A percentile compares a stretch with the other conserved stretches of the same genome.
Conservation (phyloP, 106 monocot species). For the Apostasia shenzhenica region DNA sequence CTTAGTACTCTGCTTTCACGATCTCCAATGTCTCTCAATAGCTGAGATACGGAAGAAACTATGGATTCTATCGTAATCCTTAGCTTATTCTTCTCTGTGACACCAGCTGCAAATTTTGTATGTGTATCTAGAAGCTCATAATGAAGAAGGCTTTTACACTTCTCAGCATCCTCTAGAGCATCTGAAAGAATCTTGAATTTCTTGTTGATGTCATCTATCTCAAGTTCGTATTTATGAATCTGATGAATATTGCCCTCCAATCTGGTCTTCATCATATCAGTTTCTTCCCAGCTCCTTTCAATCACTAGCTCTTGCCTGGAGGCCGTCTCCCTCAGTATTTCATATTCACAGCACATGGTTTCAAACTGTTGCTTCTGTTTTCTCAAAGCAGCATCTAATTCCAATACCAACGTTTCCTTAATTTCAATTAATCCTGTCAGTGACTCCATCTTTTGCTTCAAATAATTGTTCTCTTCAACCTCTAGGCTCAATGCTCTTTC, state of each 20-base stretch:
- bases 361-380: slow-evolving; percentile 32
- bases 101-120: slow-evolving; percentile 10
- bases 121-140: slow-evolving; percentile 39
- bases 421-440: slow-evolving; percentile 14
- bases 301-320: slow-evolving; percentile 30
- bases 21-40: slow-evolving; percentile 30
- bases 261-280: slow-evolving; percentile 19
- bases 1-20: slow-evolving; percentile 19
- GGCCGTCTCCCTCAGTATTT: slow-evolving; percentile 22
- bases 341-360: slow-evolving; percentile 19
- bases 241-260: slow-evolving; percentile 34
- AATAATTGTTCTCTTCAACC: slow-evolving; percentile 28
- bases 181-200: slow-evolving; percentile 19
- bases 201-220: slow-evolving; percentile 27
- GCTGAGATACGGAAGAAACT: slow-evolving; percentile 17
- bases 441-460: slow-evolving; percentile 29
- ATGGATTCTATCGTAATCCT: slow-evolving; percentile 30
- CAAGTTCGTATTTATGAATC: slow-evolving; percentile 21
- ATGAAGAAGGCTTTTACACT: slow-evolving; percentile 32
- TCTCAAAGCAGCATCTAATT: slow-evolving; percentile 18
- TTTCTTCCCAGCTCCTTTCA: slow-evolving; percentile 23
- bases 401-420: slow-evolving; percentile 32
- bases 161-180: slow-evolving; percentile 36
- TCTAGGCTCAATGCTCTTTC: slow-evolving; percentile 19
- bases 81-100: slow-evolving; percentile 19